Percentiles rank a stretch among this genome's conserved stretches.
These are phyloP conservation scores for Curvularia lunata DNA, from an alignment of 2,329 filamentous ascomycete species.

Conservation along the genomic window DNA sequence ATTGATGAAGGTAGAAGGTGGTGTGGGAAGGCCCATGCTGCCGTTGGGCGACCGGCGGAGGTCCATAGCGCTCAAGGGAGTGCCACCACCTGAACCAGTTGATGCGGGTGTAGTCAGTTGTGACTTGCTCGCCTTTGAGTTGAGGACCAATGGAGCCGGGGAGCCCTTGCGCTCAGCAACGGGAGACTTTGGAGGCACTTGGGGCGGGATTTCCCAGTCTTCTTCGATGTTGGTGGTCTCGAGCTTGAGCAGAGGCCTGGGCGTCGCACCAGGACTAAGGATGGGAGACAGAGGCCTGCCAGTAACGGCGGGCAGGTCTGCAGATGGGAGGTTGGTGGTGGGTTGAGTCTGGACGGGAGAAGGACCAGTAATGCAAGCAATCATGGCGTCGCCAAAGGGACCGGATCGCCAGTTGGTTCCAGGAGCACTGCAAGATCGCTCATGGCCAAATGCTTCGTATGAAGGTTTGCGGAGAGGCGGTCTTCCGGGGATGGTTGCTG, in stretches of 20 bases:
- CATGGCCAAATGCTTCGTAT: slow-evolving; percentile 45
- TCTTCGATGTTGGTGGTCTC: slow-evolving; percentile 35
- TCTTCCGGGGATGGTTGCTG: slow-evolving; percentile 51
- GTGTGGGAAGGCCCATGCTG: slow-evolving; percentile 34
- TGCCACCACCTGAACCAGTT: slow-evolving; percentile 30
- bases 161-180: slow-evolving; percentile 43
- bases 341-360: slow-evolving; percentile 32
- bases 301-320: slow-evolving; percentile 25
- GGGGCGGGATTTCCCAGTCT: slow-evolving; percentile 37
- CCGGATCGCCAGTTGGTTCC: slow-evolving; percentile 48
- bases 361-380: slow-evolving; percentile 48
- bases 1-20: slow-evolving; percentile 41
- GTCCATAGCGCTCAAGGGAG: slow-evolving; percentile 39
- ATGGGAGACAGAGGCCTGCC: slow-evolving; percentile 37
- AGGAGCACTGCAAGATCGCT: slow-evolving; percentile 50
- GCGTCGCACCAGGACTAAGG: slow-evolving; percentile 42
- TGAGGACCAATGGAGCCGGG: slow-evolving; percentile 42
- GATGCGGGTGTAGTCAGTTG: slow-evolving; percentile 43
- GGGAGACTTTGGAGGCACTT: slow-evolving; percentile 49
- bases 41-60: slow-evolving; percentile 43
- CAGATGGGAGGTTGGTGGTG: slow-evolving; percentile 14
- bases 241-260: slow-evolving; percentile 42
- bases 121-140: slow-evolving; percentile 40
- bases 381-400: slow-evolving; percentile 51
- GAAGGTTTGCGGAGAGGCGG: slow-evolving; percentile 48